Base-by-base conservation (phyloP, 441 rosid genomes). In the Gossypium davidsonii region DNA sequence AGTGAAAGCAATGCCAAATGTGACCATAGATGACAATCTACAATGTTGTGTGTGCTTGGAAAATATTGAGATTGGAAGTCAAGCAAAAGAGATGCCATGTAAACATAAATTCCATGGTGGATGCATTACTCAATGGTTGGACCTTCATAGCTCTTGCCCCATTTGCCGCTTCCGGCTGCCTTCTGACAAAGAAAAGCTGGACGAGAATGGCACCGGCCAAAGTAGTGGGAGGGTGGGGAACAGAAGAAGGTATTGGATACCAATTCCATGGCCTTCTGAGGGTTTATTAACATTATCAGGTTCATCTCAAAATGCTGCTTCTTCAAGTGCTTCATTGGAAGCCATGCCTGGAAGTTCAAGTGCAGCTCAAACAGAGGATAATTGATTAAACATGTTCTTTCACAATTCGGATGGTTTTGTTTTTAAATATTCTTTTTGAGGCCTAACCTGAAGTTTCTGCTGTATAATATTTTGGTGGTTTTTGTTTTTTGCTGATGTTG, bases 131-230 rank as follows among this genome's bases (percentile, higher is more conserved):
- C 92, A 93, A 1, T 94, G 97, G 98, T 91, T 94, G 0, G 82
- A 85, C 51, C 79, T 89, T 65, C 97, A 89, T 55, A 86, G 93
- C 74, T 89, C 98, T 42, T 94, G 97, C 64, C 98, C 98, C 0
- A 84, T 94, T 23, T 92, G 97, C 77, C 85, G 97, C 69, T 85
- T 55, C 74, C 88, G 88, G 74, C 72, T 92, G 81, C 94, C 93
- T 17, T 76, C 81, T 3, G 90, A 89, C 17, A 84, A 89, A 14
- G 85, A 87, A 46, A 89, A 85, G 74, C 72, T 70, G 23, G 86
- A 86, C 70, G 65, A 76, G 44, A 82, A 77, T 44, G 55, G 66
- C 52, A 14, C 60, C 3, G 63, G 81, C 74, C 74, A 67, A 3
- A 63, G 62, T n/a, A 74, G 58, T 53, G 52, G 44, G 1, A 67